Conservation (phyloP, 768 basidiomycete species). For the Rhizopogon sp. region DNA sequence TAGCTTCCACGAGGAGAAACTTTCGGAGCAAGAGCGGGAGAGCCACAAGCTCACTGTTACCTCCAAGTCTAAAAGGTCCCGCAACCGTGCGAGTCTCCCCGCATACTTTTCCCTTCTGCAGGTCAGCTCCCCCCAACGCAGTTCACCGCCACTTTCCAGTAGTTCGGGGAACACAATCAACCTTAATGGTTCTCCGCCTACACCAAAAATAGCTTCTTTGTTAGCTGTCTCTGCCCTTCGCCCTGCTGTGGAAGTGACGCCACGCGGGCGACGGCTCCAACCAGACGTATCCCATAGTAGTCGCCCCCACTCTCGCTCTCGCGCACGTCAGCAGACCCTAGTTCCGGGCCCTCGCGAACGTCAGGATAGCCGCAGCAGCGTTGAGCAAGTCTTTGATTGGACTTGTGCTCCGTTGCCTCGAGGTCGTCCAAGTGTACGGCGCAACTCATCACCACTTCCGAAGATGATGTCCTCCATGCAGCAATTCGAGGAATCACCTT, state of each 20-base stretch:
- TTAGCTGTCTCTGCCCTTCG: constrained; percentile 29
- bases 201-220: constrained; percentile 44
- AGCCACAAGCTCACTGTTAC: constrained; percentile 25
- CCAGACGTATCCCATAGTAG: constrained; percentile 33
- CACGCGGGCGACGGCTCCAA: constrained; percentile 49
- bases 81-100: constrained; percentile 70
- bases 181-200: constrained; percentile 47
- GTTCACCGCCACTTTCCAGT: constrained; percentile 29
- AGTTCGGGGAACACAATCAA: constrained; percentile 42
- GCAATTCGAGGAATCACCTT: constrained; percentile 26
- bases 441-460: constrained; percentile 56
- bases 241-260: constrained; percentile 37
- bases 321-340: constrained; percentile 19
- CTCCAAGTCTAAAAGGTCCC: constrained; percentile 43
- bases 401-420: constrained; percentile 34
- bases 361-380: constrained; percentile 27
- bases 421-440: constrained; percentile 44
- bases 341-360: constrained; percentile 10
- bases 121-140: constrained; percentile 41
- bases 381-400: constrained; percentile 46
- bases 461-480: constrained; percentile 38
- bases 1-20: constrained; percentile 27
- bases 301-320: constrained; percentile 39
- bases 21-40: constrained; percentile 19
- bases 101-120: constrained; percentile 73